These are phyloP conservation scores for Mortierella sp. DNA, from an alignment of 371 early-diverging fungal genomes.

Conservation along the genomic window DNA sequence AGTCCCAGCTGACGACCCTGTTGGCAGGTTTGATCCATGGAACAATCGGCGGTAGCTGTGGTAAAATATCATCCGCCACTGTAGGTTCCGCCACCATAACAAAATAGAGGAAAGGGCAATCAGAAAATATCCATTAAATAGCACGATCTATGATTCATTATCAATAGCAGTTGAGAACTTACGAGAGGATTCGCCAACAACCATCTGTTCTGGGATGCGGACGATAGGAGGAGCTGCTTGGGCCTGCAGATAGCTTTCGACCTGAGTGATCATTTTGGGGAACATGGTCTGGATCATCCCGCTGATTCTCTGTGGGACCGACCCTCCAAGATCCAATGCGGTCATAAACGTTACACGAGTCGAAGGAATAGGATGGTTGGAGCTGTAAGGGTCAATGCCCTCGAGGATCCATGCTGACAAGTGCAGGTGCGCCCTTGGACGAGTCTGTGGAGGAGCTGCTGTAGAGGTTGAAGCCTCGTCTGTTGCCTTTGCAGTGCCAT, in stretches of 20 bases:
- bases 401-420: slow-evolving; percentile 74
- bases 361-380: slow-evolving; percentile 74
- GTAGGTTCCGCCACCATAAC: neutral
- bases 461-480: slow-evolving; percentile 61
- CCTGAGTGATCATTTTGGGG: slow-evolving; percentile 63
- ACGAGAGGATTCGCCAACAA: slow-evolving; percentile 20
- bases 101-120: neutral
- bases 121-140: neutral
- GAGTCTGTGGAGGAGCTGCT: slow-evolving; percentile 55
- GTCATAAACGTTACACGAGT: slow-evolving; percentile 67
- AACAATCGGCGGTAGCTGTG: slow-evolving; percentile 24
- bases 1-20: slow-evolving; percentile 41
- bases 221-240: slow-evolving; percentile 68
- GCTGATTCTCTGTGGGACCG: slow-evolving; percentile 69
- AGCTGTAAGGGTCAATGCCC: slow-evolving; percentile 70
- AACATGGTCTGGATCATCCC: slow-evolving; percentile 63
- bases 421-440: slow-evolving; percentile 62
- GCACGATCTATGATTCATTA: too few relatives aligned
- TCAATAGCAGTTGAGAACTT: neutral
- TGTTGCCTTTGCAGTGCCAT: neutral
- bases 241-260: slow-evolving; percentile 64
- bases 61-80: slow-evolving; percentile 10
- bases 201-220: slow-evolving; percentile 50
- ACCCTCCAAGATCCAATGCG: slow-evolving; percentile 66
- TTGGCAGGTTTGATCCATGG: slow-evolving; percentile 44